These are phyloP conservation scores for Rubus parviflorus DNA, from an alignment of 306 rosid genomes.

Conservation along the genomic window DNA sequence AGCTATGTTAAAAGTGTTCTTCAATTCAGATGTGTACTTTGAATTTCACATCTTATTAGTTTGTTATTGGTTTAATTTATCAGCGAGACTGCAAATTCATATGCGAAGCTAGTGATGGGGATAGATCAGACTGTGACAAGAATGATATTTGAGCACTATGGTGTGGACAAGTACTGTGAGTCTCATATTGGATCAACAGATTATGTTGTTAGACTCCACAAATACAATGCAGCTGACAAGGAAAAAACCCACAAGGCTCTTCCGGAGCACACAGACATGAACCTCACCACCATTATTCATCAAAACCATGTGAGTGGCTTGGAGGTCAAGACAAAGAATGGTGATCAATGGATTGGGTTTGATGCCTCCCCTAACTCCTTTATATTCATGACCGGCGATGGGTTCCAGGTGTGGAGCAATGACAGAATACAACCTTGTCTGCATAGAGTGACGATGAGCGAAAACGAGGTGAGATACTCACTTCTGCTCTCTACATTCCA, in stretches of 20 bases:
- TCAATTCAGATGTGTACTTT: too few species aligned
- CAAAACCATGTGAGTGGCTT: constrained; percentile 22
- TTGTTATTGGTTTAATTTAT: neutral
- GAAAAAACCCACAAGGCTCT: neutral
- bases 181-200: constrained; percentile 6
- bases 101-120: constrained; percentile 8
- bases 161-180: neutral
- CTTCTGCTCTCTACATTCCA: constrained; percentile 13
- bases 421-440: constrained; percentile 13
- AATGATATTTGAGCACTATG: constrained; percentile 25
- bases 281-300: constrained; percentile 18
- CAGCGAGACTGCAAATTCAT: constrained; percentile 13
- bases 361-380: constrained; percentile 19
- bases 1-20: too few species aligned
- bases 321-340: constrained; percentile 20
- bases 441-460: constrained; percentile 16
- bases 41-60: neutral
- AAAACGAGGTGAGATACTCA: neutral
- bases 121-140: constrained; percentile 20
- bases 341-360: constrained; percentile 15
- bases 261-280: constrained; percentile 10
- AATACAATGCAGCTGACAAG: neutral
- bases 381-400: constrained; percentile 14
- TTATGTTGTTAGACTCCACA: neutral
- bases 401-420: constrained; percentile 26